Conservation (phyloP, 768 basidiomycete genomes). For the Leccinum arenicola region DNA sequence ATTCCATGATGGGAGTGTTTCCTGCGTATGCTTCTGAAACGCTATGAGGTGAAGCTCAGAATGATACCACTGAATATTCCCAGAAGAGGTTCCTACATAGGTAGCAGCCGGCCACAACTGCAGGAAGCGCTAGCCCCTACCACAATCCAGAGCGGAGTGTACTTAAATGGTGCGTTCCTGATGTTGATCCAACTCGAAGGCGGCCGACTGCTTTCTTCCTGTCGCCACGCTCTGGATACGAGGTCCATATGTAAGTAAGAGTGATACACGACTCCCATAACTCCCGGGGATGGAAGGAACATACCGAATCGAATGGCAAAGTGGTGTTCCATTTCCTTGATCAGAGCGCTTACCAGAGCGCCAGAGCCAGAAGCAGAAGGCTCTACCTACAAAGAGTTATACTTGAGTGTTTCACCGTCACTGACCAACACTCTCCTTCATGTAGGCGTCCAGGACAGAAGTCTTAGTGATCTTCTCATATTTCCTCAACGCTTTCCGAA, state of each 20-base stretch:
- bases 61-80: not conserved
- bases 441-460: slow-evolving; percentile 72
- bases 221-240: slow-evolving; percentile 57
- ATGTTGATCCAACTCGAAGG: slow-evolving; percentile 51
- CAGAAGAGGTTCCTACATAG: slow-evolving; percentile 37
- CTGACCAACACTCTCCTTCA: slow-evolving; percentile 51
- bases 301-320: slow-evolving; percentile 77
- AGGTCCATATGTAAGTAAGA: not conserved
- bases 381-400: slow-evolving; percentile 49
- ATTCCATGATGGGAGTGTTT: slow-evolving; percentile 63
- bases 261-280: not conserved
- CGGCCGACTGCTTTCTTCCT: slow-evolving; percentile 70
- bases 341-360: slow-evolving; percentile 57
- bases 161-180: slow-evolving; percentile 64
- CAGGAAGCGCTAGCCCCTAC: slow-evolving; percentile 72
- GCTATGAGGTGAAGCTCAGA: slow-evolving; percentile 36
- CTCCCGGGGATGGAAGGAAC: slow-evolving; percentile 20
- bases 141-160: slow-evolving; percentile 72
- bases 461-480: slow-evolving; percentile 80
- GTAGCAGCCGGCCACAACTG: slow-evolving; percentile 60
- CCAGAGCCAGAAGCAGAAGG: slow-evolving; percentile 66
- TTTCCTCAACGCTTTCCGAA: slow-evolving; percentile 83
- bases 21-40: slow-evolving; percentile 50
- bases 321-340: slow-evolving; percentile 71
- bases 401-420: not conserved